Evolutionary conservation across 352 stramenopile genomes (phyloP).

Genomic region (Globisporangium nunn): DNA sequence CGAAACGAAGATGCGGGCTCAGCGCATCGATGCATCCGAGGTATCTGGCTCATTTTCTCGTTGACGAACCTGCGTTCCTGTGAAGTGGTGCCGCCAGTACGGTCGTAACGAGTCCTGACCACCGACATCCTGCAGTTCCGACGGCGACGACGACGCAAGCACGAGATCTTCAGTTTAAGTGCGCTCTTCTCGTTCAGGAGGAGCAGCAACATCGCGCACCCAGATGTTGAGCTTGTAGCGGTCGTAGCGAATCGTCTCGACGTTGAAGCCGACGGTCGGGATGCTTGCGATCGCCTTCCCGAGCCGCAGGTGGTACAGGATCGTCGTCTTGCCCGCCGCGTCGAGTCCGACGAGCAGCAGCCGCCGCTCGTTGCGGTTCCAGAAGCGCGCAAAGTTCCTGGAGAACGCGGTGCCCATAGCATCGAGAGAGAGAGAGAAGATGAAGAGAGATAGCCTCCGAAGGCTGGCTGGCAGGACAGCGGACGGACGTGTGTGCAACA

Average conservation of each 20-base stretch:
- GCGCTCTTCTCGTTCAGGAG: no score
- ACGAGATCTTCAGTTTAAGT: neutral
- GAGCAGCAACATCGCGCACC: slow-evolving; percentile 19
- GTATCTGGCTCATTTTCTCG: neutral
- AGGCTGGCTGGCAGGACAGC: no score
- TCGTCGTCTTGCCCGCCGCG: slow-evolving; percentile 73
- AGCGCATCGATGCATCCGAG: neutral
- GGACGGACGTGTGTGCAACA: no score
- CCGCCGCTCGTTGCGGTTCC: slow-evolving; percentile 71
- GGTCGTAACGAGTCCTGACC: slow-evolving; percentile 71
- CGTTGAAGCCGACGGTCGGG: slow-evolving; percentile 78
- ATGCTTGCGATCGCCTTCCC: slow-evolving; percentile 75
- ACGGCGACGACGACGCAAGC: neutral
- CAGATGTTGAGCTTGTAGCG: slow-evolving; percentile 77
- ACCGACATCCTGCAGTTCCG: slow-evolving; percentile 51
- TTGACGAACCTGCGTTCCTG: slow-evolving; percentile 46
- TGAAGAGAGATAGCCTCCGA: no score
- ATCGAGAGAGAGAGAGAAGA: slow-evolving; percentile 13
- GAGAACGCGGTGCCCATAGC: slow-evolving; percentile 71
- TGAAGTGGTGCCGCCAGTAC: slow-evolving; percentile 84
- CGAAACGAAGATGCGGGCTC: no score
- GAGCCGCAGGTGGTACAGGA: slow-evolving; percentile 72
- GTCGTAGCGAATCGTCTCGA: slow-evolving; percentile 69
- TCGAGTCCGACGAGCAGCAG: slow-evolving; percentile 74
- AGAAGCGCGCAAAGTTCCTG: slow-evolving; percentile 53